Evolutionary conservation across 1,139 yeast genomes (phyloP).

Genomic region (Nadsonia starkeyi-henricii): DNA sequence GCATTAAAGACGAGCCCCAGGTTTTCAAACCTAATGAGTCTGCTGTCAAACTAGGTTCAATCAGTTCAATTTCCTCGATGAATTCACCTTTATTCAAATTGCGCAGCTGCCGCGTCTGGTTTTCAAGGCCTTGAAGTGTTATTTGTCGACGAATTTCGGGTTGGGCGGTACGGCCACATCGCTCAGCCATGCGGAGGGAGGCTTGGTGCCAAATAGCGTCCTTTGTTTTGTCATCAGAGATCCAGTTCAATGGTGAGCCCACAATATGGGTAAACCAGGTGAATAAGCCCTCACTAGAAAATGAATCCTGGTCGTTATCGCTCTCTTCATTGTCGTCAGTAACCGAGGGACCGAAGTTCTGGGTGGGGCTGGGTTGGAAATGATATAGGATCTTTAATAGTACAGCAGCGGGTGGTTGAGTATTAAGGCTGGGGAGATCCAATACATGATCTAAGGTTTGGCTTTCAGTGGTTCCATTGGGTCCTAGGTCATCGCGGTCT

Average conservation of each 20-base stretch:
- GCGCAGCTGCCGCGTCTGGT: neutral
- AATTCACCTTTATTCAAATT: constrained; percentile 3
- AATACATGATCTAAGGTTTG: constrained; percentile 11
- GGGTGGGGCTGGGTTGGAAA: constrained; percentile 10
- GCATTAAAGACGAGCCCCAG: constrained; percentile 81
- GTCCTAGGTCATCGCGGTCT: neutral
- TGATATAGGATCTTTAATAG: constrained; percentile 18
- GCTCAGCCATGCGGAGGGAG: constrained; percentile 57
- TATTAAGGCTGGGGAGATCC: constrained; percentile 17
- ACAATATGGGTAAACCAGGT: constrained; percentile 57
- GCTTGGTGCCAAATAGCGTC: constrained; percentile 41
- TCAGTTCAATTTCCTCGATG: constrained; percentile 29
- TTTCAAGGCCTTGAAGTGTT: constrained; percentile 9
- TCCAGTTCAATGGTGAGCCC: constrained; percentile 42
- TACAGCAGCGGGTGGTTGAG: constrained; percentile 15
- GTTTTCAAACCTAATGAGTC: constrained; percentile 87
- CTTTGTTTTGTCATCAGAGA: constrained; percentile 24
- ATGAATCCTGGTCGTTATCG: constrained; percentile 9
- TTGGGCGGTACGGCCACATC: constrained; percentile 76
- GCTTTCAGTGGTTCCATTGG: neutral
- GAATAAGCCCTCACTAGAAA: constrained; percentile 22
- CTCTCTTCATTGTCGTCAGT: constrained; percentile 6
- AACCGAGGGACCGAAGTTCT: constrained; percentile 9
- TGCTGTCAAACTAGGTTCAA: constrained; percentile 75
- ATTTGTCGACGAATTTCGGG: constrained; percentile 52